Evolutionary conservation across 169 alveolate species (phyloP), one percentile per base, ranked within the genome.

Genomic region (Plasmodium gonderi): DNA sequence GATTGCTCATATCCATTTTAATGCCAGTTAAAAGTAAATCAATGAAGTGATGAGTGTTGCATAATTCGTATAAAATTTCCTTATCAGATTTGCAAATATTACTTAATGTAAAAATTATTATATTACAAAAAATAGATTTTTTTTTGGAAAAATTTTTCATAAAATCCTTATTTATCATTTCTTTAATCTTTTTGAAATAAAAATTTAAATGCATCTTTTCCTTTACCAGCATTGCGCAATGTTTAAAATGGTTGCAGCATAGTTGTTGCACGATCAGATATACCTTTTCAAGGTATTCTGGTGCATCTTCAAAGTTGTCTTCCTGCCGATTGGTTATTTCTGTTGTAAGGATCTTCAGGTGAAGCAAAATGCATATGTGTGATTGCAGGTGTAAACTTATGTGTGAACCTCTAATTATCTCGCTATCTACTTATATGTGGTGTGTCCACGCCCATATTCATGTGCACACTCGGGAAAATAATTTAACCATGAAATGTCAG

Each of bases 1-100:
- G 94, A 9, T 89, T 89, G 23, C 54, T 60, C 17, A 38, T 40
- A 31, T 89, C 94, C 82, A 44, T 78, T 77, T 89, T 89, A n/a
- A 89, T 89, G 49, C 77, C 74, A 60, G 49, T 89, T 77, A 89
- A 31, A 9, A 89, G 42, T 40, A 89, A 68, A 64, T 89, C 94
- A 47, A 89, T 64, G 23, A 42, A 64, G 80, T 77, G 90, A 20
- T 77, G 42, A 14, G 94, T 29, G 29, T 89, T 89, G 12, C 94
- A 89, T 38, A 89, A n/a, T 38, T 89, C 94, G 14, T 45, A n/a
- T 36, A 89, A 38, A 17, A 51, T 47, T 42, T 64, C 83, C 23
- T 75, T 51, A 29, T 69, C 45, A 44, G 9, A 77, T 44, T 42
- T 77, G 72, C 90, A 89, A 26, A 89, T 89, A 77, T 54, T 75